These are phyloP conservation scores for Picea sitchensis DNA, from an alignment of 75 land plant species.

Conservation along the genomic window DNA sequence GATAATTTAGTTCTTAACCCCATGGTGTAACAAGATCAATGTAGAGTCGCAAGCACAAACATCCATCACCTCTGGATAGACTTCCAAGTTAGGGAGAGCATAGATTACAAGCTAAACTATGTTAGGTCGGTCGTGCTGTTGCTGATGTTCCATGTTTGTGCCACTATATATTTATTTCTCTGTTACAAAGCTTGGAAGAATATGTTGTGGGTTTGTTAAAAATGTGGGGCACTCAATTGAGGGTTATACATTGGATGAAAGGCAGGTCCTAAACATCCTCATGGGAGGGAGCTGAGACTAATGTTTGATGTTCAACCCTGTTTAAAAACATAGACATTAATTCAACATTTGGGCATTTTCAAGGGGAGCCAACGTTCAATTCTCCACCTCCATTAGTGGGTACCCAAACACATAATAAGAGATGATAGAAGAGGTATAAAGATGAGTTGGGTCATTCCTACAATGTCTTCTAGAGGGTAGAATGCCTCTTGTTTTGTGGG, in stretches of 20 bases:
- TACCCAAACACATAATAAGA: too few relatives aligned
- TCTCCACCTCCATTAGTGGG: background rate
- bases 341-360: background rate
- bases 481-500: too few relatives aligned
- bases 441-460: background rate
- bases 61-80: too few relatives aligned
- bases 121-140: too few relatives aligned
- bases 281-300: background rate
- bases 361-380: background rate
- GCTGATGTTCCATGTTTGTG: too few relatives aligned
- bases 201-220: background rate
- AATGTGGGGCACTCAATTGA: background rate
- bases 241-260: background rate
- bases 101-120: too few relatives aligned
- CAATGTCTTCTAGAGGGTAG: background rate
- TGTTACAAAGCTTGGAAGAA: background rate
- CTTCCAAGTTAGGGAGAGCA: too few relatives aligned
- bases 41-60: too few relatives aligned
- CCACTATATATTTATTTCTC: too few relatives aligned
- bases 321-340: background rate
- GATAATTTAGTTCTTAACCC: too few relatives aligned
- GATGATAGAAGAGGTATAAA: too few relatives aligned
- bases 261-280: background rate
- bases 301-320: background rate
- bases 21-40: too few relatives aligned